Base-by-base conservation (phyloP, 2,329 filamentous ascomycete genomes). In the Dactylellina cionopaga region DNA sequence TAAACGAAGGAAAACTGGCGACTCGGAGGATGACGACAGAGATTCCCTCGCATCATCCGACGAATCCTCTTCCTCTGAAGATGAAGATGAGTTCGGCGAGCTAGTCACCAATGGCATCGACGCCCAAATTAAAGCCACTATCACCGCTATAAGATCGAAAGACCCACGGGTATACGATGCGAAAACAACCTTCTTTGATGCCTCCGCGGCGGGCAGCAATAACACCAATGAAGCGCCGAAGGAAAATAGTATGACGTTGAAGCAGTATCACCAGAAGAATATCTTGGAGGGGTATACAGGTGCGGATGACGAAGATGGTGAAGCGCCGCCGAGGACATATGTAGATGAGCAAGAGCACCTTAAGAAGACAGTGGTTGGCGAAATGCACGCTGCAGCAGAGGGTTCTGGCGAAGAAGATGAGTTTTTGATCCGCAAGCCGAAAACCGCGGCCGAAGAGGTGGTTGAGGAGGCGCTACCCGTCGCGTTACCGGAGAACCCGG, bases 191-290 rank as follows among this genome's bases (percentile, higher is more conserved):
- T 98, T 98, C 82, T 97, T 93, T 81, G 82, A 87, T 64, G 87
- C 90, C 3, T 85, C 86, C 22, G 84, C 85, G 1, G 79, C 80
- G 11, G 74, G 77, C 4, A 75, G 75, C 5, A 74, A 27, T 15
- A 76, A 66, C 41, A 75, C 69, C 9, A 74, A 65, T 10, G 75
- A 80, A 5, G 75, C 65, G 10, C 78, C 89, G 80, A 89, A 90
- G 79, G 88, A 95, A 74, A 96, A 96, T 82, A 89, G 93, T 0
- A 88, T 99, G 82, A 92, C 87, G 72, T 83, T 99, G 60, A 87
- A 87, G 76, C 92, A 99, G 80, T 99, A 97, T 80, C 95, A 99
- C 79, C 89, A 93, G 74, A 88, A 95, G 80, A 96, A 94, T 77
- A 84, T 96, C n/a, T 80, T 98, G 68, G 87, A 87, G 37, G 92